phyloP scores from a whole-genome alignment of 306 rosid species.

The Pyrus pyrifolia region DNA sequence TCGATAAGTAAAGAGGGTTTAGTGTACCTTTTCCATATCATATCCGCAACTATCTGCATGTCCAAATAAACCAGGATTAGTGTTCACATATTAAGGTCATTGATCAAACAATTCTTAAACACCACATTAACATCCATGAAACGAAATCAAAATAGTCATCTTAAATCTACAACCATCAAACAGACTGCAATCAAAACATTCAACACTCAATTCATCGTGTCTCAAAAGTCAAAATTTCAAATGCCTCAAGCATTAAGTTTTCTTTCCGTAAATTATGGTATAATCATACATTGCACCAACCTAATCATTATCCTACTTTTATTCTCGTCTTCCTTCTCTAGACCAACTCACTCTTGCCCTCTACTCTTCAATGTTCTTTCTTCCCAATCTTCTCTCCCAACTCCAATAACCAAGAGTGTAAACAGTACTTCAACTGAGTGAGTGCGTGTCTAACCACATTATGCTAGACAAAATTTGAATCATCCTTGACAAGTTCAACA shows the following conservation, averaged over 20 bases:
- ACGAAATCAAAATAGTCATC: not conserved
- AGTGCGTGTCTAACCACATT: not conserved
- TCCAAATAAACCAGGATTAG: slow-evolving; percentile 25
- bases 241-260: not conserved
- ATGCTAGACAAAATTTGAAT: not conserved
- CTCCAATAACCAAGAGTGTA: not conserved
- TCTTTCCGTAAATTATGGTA: not conserved
- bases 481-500: not conserved
- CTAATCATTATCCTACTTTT: not conserved
- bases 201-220: not conserved
- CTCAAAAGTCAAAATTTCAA: not conserved
- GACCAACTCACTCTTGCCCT: not conserved
- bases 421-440: not conserved
- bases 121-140: not conserved
- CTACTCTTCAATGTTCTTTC: not conserved
- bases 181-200: not conserved
- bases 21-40: slow-evolving; percentile 72
- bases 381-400: not conserved
- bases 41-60: slow-evolving; percentile 70
- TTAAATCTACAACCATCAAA: not conserved
- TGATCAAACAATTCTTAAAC: not conserved
- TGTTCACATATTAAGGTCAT: not conserved
- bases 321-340: not conserved
- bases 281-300: not conserved
- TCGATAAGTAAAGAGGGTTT: not conserved